phyloP scores from a whole-genome alignment of 768 basidiomycete genomes.

The Mycena leptocephala region DNA sequence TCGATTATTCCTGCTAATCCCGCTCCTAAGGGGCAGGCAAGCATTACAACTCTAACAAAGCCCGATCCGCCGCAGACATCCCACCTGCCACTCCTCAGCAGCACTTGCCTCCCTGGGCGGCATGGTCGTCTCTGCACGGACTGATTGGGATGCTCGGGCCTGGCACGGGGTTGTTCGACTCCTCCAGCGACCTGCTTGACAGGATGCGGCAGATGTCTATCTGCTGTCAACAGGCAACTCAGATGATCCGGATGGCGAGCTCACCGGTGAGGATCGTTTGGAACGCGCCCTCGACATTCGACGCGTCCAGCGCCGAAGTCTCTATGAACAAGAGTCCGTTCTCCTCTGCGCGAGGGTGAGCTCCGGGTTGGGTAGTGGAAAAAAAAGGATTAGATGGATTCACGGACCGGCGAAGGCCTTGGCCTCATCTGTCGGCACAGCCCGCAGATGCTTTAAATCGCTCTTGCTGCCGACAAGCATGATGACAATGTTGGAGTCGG shows the following conservation, averaged over 20 bases:
- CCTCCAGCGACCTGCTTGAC: conserved; percentile 95
- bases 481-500: conserved; percentile 93
- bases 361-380: too few relatives aligned
- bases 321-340: conserved; percentile 97
- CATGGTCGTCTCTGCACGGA: conserved; percentile 77
- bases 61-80: not conserved
- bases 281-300: conserved; percentile 98
- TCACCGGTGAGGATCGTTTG: conserved; percentile 94
- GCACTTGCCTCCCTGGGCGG: conserved; percentile 73
- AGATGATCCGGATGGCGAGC: conserved; percentile 41
- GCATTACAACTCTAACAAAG: conserved; percentile 16
- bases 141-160: conserved; percentile 91
- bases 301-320: conserved; percentile 99
- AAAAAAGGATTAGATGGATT: not conserved
- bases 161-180: conserved; percentile 82
- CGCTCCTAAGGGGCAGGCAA: too few relatives aligned
- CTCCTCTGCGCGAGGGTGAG: conserved; percentile 71
- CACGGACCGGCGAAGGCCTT: conserved; percentile 90
- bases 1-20: too few relatives aligned
- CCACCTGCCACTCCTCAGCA: conserved; percentile 57
- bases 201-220: conserved; percentile 98
- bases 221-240: not conserved
- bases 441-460: conserved; percentile 97
- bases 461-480: conserved; percentile 99
- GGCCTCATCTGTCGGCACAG: conserved; percentile 97